Percentiles rank a stretch among this genome's conserved stretches.
phyloP scores from a whole-genome alignment of 805 yeast species.

The Helenozyma baotianmanensis region DNA sequence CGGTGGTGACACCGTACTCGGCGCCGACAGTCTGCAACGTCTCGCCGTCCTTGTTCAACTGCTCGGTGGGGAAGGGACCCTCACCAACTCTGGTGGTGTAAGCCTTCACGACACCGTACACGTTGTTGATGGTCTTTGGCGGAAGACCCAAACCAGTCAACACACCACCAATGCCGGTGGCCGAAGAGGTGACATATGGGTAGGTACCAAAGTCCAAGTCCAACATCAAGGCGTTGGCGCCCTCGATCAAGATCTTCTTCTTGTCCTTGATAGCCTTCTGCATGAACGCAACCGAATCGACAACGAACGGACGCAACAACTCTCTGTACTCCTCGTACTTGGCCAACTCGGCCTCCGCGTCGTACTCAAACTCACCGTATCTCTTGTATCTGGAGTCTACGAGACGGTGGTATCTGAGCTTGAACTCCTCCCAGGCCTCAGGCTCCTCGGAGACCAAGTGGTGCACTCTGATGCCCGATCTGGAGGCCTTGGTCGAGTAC shows the following conservation, averaged over 20 bases:
- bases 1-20: conserved; percentile 97
- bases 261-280: conserved; percentile 70
- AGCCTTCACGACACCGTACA: conserved; percentile 96
- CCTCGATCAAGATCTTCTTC: conserved; percentile 90
- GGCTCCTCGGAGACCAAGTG: conserved; percentile 88
- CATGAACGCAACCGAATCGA: conserved; percentile 84
- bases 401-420: conserved; percentile 67
- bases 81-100: conserved; percentile 99
- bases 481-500: conserved; percentile 91
- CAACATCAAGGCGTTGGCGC: conserved; percentile 97
- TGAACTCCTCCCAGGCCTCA: conserved; percentile 91
- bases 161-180: conserved; percentile 97
- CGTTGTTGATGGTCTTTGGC: conserved; percentile 74
- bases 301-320: conserved; percentile 79
- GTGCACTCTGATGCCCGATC: conserved; percentile 96
- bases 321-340: conserved; percentile 74
- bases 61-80: conserved; percentile 99
- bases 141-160: conserved; percentile 95
- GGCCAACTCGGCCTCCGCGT: conserved; percentile 72
- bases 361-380: conserved; percentile 90
- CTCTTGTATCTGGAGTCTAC: conserved; percentile 79
- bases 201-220: conserved; percentile 98
- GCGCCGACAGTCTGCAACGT: conserved; percentile 88
- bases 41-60: conserved; percentile 81
- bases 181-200: conserved; percentile 93